phyloP scores from a whole-genome alignment of 2,329 filamentous ascomycete species.

The Biscogniauxia mediterranea region DNA sequence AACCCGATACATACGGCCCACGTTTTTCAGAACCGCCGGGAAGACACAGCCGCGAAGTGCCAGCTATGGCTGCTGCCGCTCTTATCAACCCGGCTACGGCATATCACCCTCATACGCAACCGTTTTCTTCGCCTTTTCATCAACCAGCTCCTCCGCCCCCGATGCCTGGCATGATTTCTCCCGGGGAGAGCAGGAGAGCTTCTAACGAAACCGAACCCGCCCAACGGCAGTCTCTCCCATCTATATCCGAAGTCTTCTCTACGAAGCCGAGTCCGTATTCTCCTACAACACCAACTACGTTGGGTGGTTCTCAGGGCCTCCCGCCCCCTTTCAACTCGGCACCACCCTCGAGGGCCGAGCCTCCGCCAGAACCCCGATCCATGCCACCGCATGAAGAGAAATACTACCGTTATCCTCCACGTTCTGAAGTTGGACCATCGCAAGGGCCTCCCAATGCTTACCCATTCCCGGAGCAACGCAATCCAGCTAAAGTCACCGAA shows the following conservation, averaged over 20 bases:
- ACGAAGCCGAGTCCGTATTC: conserved; percentile 30
- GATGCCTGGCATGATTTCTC: conserved; percentile 29
- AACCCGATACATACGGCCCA: conserved; percentile 29
- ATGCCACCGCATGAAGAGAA: conserved; percentile 31
- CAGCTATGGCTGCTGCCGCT: conserved; percentile 33
- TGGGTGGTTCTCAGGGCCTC: conserved; percentile 25
- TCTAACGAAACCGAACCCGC: conserved; percentile 27
- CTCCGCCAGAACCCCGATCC: conserved; percentile 27
- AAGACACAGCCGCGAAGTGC: conserved; percentile 25
- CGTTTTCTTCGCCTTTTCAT: conserved; percentile 27
- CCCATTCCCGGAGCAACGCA: conserved; percentile 28
- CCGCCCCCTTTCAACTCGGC: conserved; percentile 28
- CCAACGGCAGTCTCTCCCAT: conserved; percentile 34
- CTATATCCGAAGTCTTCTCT: conserved; percentile 34
- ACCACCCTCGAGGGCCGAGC: conserved; percentile 27
- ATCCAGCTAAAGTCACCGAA: conserved; percentile 27
- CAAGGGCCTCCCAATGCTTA: conserved; percentile 27
- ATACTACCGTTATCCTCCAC: conserved; percentile 27
- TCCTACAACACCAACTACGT: conserved; percentile 28
- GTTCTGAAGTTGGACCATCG: conserved; percentile 26
- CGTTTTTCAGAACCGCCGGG: conserved; percentile 24
- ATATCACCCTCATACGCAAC: conserved; percentile 31
- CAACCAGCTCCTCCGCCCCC: conserved; percentile 26
- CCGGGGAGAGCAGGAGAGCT: conserved; percentile 27
- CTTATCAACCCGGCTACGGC: conserved; percentile 33